Evolutionary conservation across 495 filamentous ascomycete species (phyloP).

Genomic region (Talaromyces thailandensis): DNA sequence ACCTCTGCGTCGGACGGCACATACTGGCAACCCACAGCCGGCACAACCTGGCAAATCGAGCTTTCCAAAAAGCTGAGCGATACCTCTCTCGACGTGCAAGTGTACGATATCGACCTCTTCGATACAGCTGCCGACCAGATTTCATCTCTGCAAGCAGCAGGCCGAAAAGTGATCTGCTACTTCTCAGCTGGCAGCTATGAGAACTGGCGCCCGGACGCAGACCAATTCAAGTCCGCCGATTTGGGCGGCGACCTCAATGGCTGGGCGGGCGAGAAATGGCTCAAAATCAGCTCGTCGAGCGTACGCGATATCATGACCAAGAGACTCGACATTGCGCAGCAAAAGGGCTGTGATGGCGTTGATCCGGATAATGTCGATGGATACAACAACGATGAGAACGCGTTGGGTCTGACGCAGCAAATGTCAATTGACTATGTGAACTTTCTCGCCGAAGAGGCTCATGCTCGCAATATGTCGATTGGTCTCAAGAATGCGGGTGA

Average conservation of each 20-base stretch:
- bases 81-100: conserved; percentile 33
- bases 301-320: conserved; percentile 53
- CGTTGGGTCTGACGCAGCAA: conserved; percentile 41
- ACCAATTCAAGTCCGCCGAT: conserved; percentile 41
- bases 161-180: conserved; percentile 61
- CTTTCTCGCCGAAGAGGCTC: conserved; percentile 48
- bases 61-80: conserved; percentile 34
- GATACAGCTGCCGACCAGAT: conserved; percentile 37
- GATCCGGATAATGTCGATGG: conserved; percentile 68
- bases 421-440: conserved; percentile 49
- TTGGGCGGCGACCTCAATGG: conserved; percentile 44
- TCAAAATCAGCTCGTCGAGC: conserved; percentile 45
- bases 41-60: conserved; percentile 48
- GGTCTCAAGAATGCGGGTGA: conserved; percentile 59
- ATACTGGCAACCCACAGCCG: conserved; percentile 40
- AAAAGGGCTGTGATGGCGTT: conserved; percentile 61
- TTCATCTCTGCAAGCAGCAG: conserved; percentile 31
- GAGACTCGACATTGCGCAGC: conserved; percentile 44
- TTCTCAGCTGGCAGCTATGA: conserved; percentile 62
- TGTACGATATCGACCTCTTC: conserved; percentile 60
- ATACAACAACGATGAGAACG: conserved; percentile 49
- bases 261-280: conserved; percentile 61
- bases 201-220: conserved; percentile 46
- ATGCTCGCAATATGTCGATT: conserved; percentile 37
- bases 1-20: conserved; percentile 11